These are phyloP conservation scores for Lactifluus subvellereus DNA, from an alignment of 768 basidiomycete species.

Conservation along the genomic window DNA sequence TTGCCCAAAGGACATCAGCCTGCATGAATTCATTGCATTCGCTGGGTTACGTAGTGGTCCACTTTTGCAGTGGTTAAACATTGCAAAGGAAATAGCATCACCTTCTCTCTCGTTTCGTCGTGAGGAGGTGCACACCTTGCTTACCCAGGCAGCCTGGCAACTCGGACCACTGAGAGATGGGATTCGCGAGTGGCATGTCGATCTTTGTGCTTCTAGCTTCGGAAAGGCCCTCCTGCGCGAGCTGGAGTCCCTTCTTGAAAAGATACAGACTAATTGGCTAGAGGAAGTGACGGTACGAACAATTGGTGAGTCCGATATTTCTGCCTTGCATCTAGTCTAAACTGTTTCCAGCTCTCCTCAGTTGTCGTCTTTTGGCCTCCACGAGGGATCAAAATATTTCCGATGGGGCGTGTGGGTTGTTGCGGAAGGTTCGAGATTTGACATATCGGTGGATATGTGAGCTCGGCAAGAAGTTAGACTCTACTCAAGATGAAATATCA, in stretches of 20 bases:
- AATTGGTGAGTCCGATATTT: background rate
- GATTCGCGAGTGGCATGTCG: conserved; percentile 37
- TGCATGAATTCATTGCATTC: conserved; percentile 45
- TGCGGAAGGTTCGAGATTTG: background rate
- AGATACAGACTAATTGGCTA: conserved; percentile 21
- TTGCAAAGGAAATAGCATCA: conserved; percentile 39
- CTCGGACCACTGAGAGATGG: conserved; percentile 30
- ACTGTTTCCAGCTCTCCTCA: background rate
- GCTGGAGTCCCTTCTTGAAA: conserved; percentile 32
- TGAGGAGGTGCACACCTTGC: conserved; percentile 37
- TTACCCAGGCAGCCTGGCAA: conserved; percentile 44
- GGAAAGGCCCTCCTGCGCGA: conserved; percentile 34
- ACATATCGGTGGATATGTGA: conserved; percentile 4
- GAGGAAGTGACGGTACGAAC: conserved; percentile 10
- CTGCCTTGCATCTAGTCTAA: background rate
- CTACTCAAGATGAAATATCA: background rate
- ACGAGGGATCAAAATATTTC: background rate
- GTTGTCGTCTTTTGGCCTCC: conserved; percentile 6
- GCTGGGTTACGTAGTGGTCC: conserved; percentile 42
- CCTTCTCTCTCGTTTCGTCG: conserved; percentile 36
- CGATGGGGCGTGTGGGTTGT: background rate
- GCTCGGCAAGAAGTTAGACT: background rate
- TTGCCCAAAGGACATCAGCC: conserved; percentile 36
- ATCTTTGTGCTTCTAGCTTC: conserved; percentile 33
- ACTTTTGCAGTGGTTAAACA: conserved; percentile 45